phyloP scores from a whole-genome alignment of 495 filamentous ascomycete species.

The Hyaloscypha finlandica region DNA sequence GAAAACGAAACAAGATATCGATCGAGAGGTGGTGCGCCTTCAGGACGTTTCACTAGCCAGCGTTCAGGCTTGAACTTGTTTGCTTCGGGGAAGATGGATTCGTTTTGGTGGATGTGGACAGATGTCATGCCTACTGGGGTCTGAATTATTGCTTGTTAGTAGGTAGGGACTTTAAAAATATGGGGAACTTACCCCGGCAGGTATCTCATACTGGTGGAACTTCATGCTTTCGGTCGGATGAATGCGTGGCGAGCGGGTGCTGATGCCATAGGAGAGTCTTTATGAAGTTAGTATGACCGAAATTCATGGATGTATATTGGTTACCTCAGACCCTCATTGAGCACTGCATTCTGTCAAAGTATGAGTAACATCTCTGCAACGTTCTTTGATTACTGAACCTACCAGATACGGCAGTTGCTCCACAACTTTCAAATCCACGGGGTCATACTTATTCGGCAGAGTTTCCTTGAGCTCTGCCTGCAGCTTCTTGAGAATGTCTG shows the following conservation, averaged over 20 bases:
- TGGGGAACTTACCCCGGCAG: slow-evolving; percentile 28
- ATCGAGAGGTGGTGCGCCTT: slow-evolving; percentile 26
- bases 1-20: slow-evolving; percentile 46
- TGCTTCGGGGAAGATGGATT: slow-evolving; percentile 41
- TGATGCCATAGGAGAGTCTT: slow-evolving; percentile 44
- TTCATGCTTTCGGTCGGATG: slow-evolving; percentile 24
- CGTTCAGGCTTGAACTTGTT: slow-evolving; percentile 45
- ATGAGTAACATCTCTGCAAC: not conserved
- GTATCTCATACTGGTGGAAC: slow-evolving; percentile 33
- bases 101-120: slow-evolving; percentile 43
- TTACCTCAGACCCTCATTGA: slow-evolving; percentile 7
- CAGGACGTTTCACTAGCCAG: slow-evolving; percentile 38
- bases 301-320: slow-evolving; percentile 36
- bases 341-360: slow-evolving; percentile 2
- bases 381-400: not conserved
- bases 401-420: slow-evolving; percentile 20
- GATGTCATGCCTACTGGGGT: slow-evolving; percentile 47
- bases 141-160: slow-evolving; percentile 24
- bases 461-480: slow-evolving; percentile 34
- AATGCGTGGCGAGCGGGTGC: slow-evolving; percentile 22
- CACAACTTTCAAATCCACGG: slow-evolving; percentile 28
- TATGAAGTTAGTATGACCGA: slow-evolving; percentile 24
- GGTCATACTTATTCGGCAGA: slow-evolving; percentile 14
- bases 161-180: not conserved
- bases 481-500: slow-evolving; percentile 31